Evolutionary conservation across 169 alveolate genomes (phyloP).

Genomic region (Eimeria tenella): DNA sequence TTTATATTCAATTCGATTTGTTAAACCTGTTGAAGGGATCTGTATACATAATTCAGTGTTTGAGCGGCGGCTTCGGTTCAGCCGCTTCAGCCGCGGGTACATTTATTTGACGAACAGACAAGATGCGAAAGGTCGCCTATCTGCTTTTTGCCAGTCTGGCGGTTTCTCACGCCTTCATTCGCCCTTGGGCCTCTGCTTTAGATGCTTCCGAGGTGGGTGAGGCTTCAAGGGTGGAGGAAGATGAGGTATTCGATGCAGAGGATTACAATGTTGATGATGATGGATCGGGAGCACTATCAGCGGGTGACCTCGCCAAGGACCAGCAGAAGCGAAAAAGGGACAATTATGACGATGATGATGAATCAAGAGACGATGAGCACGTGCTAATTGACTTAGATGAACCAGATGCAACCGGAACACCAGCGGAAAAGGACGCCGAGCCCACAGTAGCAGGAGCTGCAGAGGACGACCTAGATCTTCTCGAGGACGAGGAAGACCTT

Average conservation of each 20-base stretch:
- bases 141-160: not conserved
- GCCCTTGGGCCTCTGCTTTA: not conserved
- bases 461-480: not conserved
- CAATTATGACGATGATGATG: too few species aligned
- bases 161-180: not conserved
- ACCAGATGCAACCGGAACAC: not conserved
- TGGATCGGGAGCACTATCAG: not conserved
- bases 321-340: not conserved
- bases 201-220: not conserved
- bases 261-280: not conserved
- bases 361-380: not conserved
- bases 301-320: not conserved
- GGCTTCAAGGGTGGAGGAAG: not conserved
- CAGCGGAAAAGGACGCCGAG: not conserved
- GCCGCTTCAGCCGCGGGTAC: too few species aligned
- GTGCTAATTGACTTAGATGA: not conserved
- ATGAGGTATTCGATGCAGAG: not conserved
- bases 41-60: too few species aligned
- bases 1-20: too few species aligned
- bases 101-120: not conserved
- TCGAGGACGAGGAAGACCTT: conserved; percentile 1
- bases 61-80: too few species aligned
- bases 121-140: not conserved
- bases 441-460: not conserved
- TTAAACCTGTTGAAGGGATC: too few species aligned